A percentile compares a stretch with the other conserved stretches of the same genome.
Evolutionary conservation across 192 early-diverging fungal genomes (phyloP).

Genomic region (Backusella tuberculispora): DNA sequence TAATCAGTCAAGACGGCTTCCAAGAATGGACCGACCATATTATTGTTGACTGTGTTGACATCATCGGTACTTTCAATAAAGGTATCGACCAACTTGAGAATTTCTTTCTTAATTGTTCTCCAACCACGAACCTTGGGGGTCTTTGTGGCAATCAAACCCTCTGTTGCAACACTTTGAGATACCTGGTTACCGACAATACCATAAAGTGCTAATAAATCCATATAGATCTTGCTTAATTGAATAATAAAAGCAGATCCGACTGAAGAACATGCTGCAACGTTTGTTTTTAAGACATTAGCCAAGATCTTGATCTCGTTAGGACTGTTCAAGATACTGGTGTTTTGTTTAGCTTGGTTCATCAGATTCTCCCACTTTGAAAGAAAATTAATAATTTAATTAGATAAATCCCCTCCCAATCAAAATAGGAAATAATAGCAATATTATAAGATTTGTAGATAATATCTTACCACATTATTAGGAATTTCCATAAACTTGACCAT

Average conservation of each 20-base stretch:
- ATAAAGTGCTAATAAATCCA: constrained; percentile 92
- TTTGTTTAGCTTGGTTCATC: constrained; percentile 71
- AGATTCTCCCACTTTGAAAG: constrained; percentile 75
- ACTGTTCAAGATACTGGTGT: constrained; percentile 71
- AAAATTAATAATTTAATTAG: constrained; percentile 21
- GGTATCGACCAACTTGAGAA: constrained; percentile 89
- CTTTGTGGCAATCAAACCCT: constrained; percentile 88
- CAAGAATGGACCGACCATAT: constrained; percentile 90
- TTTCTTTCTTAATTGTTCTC: constrained; percentile 97
- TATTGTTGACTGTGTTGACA: constrained; percentile 74
- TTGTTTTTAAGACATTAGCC: constrained; percentile 93
- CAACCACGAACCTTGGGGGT: constrained; percentile 89
- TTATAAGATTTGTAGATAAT: neutral
- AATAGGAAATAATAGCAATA: too few relatives aligned
- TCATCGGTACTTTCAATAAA: constrained; percentile 92
- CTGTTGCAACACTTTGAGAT: constrained; percentile 71
- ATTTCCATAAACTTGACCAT: constrained; percentile 88
- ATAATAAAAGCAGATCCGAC: constrained; percentile 86
- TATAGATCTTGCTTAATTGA: constrained; percentile 90
- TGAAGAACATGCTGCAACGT: constrained; percentile 89
- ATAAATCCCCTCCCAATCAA: neutral
- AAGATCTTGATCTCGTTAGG: constrained; percentile 88
- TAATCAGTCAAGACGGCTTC: constrained; percentile 93
- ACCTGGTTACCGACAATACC: constrained; percentile 86
- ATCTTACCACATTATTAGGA: constrained; percentile 77